Conservation (phyloP, 2,329 filamentous ascomycete species). For the Ophiostoma piceae region DNA sequence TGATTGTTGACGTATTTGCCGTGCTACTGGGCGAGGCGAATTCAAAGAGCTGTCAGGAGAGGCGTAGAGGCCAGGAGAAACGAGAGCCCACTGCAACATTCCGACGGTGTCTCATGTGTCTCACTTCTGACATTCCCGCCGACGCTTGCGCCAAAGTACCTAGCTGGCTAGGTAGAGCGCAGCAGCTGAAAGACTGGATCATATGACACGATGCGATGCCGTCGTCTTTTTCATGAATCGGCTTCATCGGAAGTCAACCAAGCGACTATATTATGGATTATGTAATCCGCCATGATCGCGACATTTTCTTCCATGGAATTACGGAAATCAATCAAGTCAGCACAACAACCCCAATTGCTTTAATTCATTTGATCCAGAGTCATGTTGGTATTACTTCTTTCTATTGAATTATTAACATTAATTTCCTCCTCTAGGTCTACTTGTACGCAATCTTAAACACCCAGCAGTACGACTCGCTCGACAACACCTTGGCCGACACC, state of each 20-base stretch:
- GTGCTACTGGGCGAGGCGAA: neutral
- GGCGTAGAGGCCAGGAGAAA: neutral
- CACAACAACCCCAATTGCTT: neutral
- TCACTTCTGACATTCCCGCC: neutral
- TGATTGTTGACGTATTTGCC: neutral
- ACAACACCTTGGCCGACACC: conserved; percentile 32
- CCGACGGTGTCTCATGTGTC: neutral
- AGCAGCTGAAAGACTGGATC: neutral
- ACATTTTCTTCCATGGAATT: neutral
- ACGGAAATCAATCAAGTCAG: neutral
- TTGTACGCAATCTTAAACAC: conserved; percentile 38
- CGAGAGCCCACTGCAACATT: neutral
- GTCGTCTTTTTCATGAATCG: neutral
- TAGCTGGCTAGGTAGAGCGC: neutral
- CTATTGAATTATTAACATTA: neutral
- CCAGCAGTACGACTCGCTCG: conserved; percentile 38
- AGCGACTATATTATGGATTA: neutral
- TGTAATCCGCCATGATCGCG: neutral
- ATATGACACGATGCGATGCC: neutral
- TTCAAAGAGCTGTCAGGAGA: neutral
- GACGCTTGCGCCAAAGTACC: neutral
- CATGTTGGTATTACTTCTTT: neutral
- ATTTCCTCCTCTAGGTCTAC: neutral
- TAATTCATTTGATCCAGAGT: neutral
- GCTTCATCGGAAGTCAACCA: neutral